Evolutionary conservation across 2,329 filamentous ascomycete genomes (phyloP).

Genomic region (Colletotrichum trifolii): DNA sequence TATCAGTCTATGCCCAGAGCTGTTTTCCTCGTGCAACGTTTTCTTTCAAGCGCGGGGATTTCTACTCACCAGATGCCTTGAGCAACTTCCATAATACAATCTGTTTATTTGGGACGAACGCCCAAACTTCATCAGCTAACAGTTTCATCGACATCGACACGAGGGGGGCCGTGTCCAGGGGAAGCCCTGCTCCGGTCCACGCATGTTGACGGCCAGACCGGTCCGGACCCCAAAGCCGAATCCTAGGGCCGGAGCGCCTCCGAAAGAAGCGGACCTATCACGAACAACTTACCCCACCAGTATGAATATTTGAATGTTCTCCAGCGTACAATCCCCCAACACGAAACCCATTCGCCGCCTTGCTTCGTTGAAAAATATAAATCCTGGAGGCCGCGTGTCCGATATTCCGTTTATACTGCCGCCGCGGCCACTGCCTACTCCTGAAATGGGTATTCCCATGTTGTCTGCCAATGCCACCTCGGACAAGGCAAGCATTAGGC

Average conservation of each 20-base stretch:
- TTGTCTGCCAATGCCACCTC: constrained; percentile 65
- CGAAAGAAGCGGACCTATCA: neutral
- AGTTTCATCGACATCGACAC: neutral
- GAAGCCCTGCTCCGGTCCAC: constrained; percentile 22
- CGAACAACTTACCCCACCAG: constrained; percentile 60
- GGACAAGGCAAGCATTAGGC: constrained; percentile 69
- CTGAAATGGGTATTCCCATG: constrained; percentile 57
- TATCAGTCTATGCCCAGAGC: constrained; percentile 5
- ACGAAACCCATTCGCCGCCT: constrained; percentile 69
- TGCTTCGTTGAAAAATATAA: constrained; percentile 72
- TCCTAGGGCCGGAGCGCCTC: neutral
- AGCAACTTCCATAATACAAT: constrained; percentile 65
- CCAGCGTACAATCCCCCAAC: constrained; percentile 64
- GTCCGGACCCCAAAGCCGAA: neutral
- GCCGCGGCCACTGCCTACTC: constrained; percentile 48
- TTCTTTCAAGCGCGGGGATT: too few relatives aligned
- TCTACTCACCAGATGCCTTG: constrained; percentile 32
- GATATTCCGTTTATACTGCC: constrained; percentile 45
- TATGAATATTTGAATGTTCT: constrained; percentile 68
- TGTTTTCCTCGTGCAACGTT: neutral
- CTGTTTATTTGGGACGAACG: constrained; percentile 43
- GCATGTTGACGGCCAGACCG: neutral
- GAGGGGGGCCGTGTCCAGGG: neutral
- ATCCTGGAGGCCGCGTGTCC: constrained; percentile 59
- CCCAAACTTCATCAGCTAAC: constrained; percentile 2